Base-by-base conservation (phyloP, 2,329 filamentous ascomycete genomes). In the Ascochyta clinopodiicola region DNA sequence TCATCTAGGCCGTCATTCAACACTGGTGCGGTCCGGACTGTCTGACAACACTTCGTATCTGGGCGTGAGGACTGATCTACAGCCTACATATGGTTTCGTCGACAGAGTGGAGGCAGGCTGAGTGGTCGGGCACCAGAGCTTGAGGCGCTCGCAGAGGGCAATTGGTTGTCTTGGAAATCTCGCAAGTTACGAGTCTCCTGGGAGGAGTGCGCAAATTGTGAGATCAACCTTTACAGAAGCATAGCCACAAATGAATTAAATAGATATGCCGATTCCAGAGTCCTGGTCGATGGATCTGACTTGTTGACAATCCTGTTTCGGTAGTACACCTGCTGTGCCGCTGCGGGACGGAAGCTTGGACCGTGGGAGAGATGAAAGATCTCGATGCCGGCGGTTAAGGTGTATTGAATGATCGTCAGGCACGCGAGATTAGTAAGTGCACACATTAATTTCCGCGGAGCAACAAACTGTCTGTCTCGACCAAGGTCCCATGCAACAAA, bases 371-470 rank as follows among this genome's bases (percentile, higher is more conserved):
- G 19, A 34, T 13, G n/a, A n/a, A 4, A 6, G 24, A 45, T 45
- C 40, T 49, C 22, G 15, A 39, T 42, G 15, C 21, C 19, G 29
- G 7, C 27, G 38, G 51, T 37, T 19, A 40, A 42, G 21, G 40
- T 42, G 40, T 42, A 40, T 46, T 25, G 21, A 36, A 25, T 45
- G 36, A 50, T 39, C 15, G 36, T 36, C 31, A 32, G 19, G 17
- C 22, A 37, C 9, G 40, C 22, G 45, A 50, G n/a, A 46, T 44
- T 31, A 50, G 31, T 36, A 12, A 15, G 17, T 17, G 15, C 15
- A 29, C 17, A 32, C 22, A 15, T 19, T 2, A 40, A 56, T 50
- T 17, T 50, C 36, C 52, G 42, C 45, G 44, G 44, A 44, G 17
- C 24, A 19, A 8, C 15, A 19, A 17, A 31, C 31, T 15, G 29